These are phyloP conservation scores for Rostrohypoxylon terebratum DNA, from an alignment of 495 filamentous ascomycete species.

Conservation along the genomic window DNA sequence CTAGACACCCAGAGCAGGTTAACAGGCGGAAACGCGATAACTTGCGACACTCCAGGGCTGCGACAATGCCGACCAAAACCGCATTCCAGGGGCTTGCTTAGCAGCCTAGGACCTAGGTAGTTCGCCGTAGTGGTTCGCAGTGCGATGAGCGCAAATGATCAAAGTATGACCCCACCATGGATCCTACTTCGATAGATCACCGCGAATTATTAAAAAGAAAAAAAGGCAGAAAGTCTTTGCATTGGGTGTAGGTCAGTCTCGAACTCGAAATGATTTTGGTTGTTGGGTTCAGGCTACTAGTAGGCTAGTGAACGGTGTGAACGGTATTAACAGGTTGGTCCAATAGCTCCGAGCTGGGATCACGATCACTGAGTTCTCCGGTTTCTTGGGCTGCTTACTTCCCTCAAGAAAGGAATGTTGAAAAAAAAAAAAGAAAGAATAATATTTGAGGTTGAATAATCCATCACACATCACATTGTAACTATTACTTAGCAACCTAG, in stretches of 20 bases:
- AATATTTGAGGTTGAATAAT: conserved; percentile 1
- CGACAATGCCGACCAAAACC: conserved; percentile 40
- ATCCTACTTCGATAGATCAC: conserved; percentile 37
- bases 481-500: neutral
- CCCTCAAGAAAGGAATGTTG: conserved; percentile 39
- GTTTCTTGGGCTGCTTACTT: conserved; percentile 27
- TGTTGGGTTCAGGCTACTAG: neutral
- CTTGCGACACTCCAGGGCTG: conserved; percentile 22
- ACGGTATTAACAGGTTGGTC: neutral
- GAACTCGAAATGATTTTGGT: neutral
- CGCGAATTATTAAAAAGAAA: conserved; percentile 1
- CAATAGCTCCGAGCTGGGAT: conserved; percentile 40
- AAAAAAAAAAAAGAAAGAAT: conserved; percentile 20
- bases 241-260: conserved; percentile 2
- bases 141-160: conserved; percentile 30
- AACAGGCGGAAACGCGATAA: conserved; percentile 31
- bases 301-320: neutral
- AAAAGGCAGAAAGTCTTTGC: conserved; percentile 8
- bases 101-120: neutral
- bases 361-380: conserved; percentile 36
- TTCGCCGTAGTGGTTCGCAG: conserved; percentile 8
- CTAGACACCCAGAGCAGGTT: neutral
- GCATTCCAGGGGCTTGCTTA: conserved; percentile 20
- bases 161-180: conserved; percentile 35
- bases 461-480: conserved; percentile 1